Conservation (phyloP, 2,329 filamentous ascomycete species). For the Talaromyces piceae region DNA sequence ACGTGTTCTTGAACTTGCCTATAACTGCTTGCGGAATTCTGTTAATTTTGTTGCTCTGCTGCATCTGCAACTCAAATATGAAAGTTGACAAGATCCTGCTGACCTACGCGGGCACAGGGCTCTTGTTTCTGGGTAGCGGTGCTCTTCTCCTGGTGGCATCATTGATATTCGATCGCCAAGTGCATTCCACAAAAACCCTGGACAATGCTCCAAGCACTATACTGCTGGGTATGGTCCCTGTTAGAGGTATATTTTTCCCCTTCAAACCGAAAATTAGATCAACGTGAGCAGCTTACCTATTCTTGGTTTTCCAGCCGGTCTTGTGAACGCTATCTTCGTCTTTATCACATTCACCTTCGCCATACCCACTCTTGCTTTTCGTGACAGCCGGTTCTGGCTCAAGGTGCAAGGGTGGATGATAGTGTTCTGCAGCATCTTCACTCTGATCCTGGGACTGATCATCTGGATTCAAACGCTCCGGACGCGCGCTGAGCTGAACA, state of each 20-base stretch:
- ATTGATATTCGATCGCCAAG: slow-evolving; percentile 41
- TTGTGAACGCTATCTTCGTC: slow-evolving; percentile 65
- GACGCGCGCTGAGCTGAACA: slow-evolving; percentile 55
- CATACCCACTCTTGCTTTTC: slow-evolving; percentile 63
- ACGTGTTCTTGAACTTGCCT: no score
- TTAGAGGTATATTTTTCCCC: slow-evolving; percentile 37
- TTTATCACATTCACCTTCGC: slow-evolving; percentile 63
- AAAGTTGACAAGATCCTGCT: slow-evolving; percentile 49
- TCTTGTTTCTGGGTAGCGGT: slow-evolving; percentile 47
- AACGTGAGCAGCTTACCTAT: neutral
- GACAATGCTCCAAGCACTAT: slow-evolving; percentile 46
- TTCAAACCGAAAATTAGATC: neutral
- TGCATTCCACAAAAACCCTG: slow-evolving; percentile 36
- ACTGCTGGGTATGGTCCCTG: slow-evolving; percentile 45
- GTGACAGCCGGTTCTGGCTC: slow-evolving; percentile 59
- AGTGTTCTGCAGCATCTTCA: slow-evolving; percentile 56
- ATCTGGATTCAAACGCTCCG: slow-evolving; percentile 68
- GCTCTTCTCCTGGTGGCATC: slow-evolving; percentile 47
- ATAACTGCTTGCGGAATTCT: neutral
- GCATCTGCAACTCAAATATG: slow-evolving; percentile 3
- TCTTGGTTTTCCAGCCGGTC: no score
- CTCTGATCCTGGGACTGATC: slow-evolving; percentile 56
- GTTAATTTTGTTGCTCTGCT: neutral
- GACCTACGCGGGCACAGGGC: slow-evolving; percentile 44
- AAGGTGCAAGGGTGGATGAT: slow-evolving; percentile 61